These are phyloP conservation scores for Cercospora canescens DNA, from an alignment of 2,329 filamentous ascomycete species.

Conservation along the genomic window DNA sequence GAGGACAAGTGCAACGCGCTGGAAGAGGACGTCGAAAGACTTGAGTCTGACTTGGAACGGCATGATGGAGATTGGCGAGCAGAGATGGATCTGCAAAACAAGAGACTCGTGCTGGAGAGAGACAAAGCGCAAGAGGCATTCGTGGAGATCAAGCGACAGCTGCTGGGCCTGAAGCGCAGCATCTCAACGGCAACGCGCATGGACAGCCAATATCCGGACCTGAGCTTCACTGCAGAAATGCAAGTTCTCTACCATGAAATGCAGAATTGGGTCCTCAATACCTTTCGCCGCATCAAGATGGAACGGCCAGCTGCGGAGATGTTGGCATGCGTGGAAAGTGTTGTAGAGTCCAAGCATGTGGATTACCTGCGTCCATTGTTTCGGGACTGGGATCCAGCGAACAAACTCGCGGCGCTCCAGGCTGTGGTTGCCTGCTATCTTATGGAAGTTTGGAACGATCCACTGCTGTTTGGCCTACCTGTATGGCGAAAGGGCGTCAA, in stretches of 20 bases:
- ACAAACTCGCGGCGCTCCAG: slow-evolving; percentile 64
- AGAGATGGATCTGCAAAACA: slow-evolving; percentile 16
- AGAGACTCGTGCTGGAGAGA: slow-evolving; percentile 12
- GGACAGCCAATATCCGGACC: slow-evolving; percentile 64
- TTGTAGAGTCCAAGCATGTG: slow-evolving; percentile 24
- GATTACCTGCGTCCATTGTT: slow-evolving; percentile 44
- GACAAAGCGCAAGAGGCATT: slow-evolving; percentile 21
- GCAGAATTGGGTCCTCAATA: slow-evolving; percentile 73
- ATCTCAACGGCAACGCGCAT: slow-evolving; percentile 66
- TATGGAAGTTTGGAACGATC: slow-evolving; percentile 61
- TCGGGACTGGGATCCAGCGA: slow-evolving; percentile 53
- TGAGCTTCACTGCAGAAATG: slow-evolving; percentile 65
- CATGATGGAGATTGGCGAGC: slow-evolving; percentile 19
- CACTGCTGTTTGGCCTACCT: slow-evolving; percentile 64
- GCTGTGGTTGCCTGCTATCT: slow-evolving; percentile 61
- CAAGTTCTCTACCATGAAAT: slow-evolving; percentile 62
- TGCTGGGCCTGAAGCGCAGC: slow-evolving; percentile 69
- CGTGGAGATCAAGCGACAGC: slow-evolving; percentile 50
- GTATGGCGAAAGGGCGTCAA: slow-evolving; percentile 33
- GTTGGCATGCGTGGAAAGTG: slow-evolving; percentile 22
- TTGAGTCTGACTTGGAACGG: slow-evolving; percentile 13
- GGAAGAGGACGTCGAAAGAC: slow-evolving; percentile 22
- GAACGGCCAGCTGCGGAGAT: slow-evolving; percentile 26
- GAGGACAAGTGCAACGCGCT: slow-evolving; percentile 23
- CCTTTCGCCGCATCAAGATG: slow-evolving; percentile 65